Evolutionary conservation across 768 basidiomycete genomes (phyloP), one percentile per base, ranked within the genome.

Genomic region (Lepiota venenata): DNA sequence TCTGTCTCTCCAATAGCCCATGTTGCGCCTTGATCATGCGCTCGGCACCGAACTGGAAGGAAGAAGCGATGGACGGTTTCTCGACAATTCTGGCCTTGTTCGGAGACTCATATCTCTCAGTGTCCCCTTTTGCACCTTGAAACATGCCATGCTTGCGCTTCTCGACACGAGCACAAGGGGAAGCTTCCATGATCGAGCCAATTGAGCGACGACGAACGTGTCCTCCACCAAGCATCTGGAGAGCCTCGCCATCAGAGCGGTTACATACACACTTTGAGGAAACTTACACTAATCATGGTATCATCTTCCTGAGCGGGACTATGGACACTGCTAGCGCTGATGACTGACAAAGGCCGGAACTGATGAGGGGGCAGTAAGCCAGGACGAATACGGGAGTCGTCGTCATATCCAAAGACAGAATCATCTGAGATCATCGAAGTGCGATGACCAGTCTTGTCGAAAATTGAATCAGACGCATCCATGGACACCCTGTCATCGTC

Each of bases 201-300:
- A 88, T 72, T 0, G 90, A 90, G 11, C 76, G 71, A 29, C 88
- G 82, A 27, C 85, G 82, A 48, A 88, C 82, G 50, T 82, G 86
- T 2, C 86, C 88, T 50, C 88, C 90, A 46, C 85, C 89, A 32
- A 91, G 71, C 88, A 92, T 91, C 86, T 89, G 56, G 1, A 32
- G 32, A 9, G 2, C 32, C 32, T 32, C 32, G 32, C 3, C 8
- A 47, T 12, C 1, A 37, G 5, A n/a, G 43, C 8, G 36, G 14
- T 15, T 9, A 22, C 55, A 49, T 57, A 50, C 18, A 46, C 25
- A 52, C 29, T 7, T 44, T 40, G 22, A 22, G 18, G 20, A 43
- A 32, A 18, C 84, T 63, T 66, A 89, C 87, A 37, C 80, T 81
- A 44, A 91, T 85, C 88, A 91, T 89, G 0, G 91, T 91, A 59